Evolutionary conservation across 176 grass and related monocot genomes (phyloP).

Genomic region (Rhipidocladum racemiflorum): DNA sequence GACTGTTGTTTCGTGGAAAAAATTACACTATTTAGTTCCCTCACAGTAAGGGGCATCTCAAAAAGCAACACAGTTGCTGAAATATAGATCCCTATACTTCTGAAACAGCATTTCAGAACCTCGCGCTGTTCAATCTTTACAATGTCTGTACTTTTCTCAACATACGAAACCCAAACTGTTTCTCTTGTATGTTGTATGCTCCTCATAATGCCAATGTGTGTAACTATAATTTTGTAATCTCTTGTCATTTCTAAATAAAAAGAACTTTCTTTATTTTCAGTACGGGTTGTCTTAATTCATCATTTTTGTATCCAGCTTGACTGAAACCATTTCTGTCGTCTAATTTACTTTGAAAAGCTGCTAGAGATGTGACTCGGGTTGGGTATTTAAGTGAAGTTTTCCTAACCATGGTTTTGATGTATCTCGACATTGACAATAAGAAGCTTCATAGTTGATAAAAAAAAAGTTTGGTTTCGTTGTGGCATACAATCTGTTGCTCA

Average conservation of each 20-base stretch:
- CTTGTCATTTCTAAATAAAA: not conserved
- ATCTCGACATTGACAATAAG: too few relatives aligned
- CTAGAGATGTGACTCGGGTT: too few relatives aligned
- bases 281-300: too few relatives aligned
- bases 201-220: not conserved
- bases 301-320: too few relatives aligned
- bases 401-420: too few relatives aligned
- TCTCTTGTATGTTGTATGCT: slow-evolving; percentile 32
- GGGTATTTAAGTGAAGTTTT: too few relatives aligned
- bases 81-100: slow-evolving; percentile 10
- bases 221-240: not conserved
- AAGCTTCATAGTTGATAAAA: too few relatives aligned
- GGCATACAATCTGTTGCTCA: too few relatives aligned
- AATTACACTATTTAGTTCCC: not conserved
- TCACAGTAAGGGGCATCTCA: not conserved
- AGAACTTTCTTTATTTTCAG: too few relatives aligned
- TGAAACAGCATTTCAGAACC: not conserved
- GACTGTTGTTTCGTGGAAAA: slow-evolving; percentile 8
- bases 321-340: too few relatives aligned
- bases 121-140: not conserved
- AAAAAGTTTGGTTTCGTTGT: too few relatives aligned
- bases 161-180: not conserved
- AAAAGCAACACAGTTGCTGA: slow-evolving; percentile 1
- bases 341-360: too few relatives aligned
- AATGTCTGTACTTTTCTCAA: not conserved